Percentiles rank a stretch among this genome's conserved stretches.
Evolutionary conservation across 129 eudicot species (phyloP).

Genomic region (Pseudognaphalium luteoalbum): DNA sequence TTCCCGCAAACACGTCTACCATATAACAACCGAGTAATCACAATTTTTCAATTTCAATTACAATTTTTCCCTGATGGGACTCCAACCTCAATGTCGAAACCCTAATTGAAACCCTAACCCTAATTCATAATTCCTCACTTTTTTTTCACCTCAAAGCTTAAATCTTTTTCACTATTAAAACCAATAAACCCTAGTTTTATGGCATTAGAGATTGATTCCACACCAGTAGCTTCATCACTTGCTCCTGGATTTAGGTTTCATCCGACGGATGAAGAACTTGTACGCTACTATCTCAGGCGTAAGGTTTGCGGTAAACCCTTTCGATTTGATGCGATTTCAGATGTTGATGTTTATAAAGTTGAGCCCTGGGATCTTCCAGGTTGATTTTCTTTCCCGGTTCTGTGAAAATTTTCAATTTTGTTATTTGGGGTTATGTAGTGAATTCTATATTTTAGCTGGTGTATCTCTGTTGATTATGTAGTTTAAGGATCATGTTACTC

Average conservation of each 20-base stretch:
- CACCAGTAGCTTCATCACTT: constrained; percentile 44
- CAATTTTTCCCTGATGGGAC: constrained; percentile 18
- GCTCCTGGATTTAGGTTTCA: constrained; percentile 91
- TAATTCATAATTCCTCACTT: neutral
- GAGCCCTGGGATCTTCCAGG: constrained; percentile 98
- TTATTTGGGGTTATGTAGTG: neutral
- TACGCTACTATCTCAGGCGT: constrained; percentile 65
- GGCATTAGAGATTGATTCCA: constrained; percentile 39
- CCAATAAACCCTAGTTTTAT: constrained; percentile 19
- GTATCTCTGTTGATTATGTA: neutral
- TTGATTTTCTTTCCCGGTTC: neutral
- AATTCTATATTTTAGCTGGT: neutral
- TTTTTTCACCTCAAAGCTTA: neutral
- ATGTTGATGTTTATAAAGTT: constrained; percentile 73
- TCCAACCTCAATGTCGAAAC: constrained; percentile 22
- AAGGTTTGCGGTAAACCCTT: constrained; percentile 68
- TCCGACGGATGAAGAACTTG: constrained; percentile 91
- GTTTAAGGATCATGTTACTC: neutral
- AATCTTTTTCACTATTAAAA: constrained; percentile 5
- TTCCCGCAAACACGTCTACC: constrained; percentile 34
- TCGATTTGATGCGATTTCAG: constrained; percentile 65
- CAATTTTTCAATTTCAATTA: neutral
- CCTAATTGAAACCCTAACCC: constrained; percentile 27
- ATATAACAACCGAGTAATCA: constrained; percentile 18
- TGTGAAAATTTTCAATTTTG: neutral